Conservation (phyloP, 768 basidiomycete genomes). For the Pleurotus salmoneostramineus region DNA sequence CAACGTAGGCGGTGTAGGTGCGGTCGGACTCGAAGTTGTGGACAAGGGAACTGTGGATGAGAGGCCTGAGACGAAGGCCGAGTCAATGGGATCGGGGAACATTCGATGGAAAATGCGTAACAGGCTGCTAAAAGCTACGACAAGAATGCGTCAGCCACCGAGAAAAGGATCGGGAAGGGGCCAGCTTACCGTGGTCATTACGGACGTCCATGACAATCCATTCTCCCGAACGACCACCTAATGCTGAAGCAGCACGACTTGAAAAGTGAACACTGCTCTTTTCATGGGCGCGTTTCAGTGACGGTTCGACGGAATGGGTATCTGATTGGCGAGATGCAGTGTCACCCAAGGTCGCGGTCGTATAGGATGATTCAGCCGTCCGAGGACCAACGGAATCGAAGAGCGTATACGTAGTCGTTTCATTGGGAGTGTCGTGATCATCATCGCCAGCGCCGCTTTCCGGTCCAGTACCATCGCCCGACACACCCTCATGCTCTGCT, state of each 20-base stretch:
- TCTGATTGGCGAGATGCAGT: neutral
- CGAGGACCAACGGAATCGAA: neutral
- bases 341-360: neutral
- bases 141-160: neutral
- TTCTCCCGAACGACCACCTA: slow-evolving; percentile 13
- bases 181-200: slow-evolving; percentile 23
- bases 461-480: neutral
- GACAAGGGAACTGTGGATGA: slow-evolving; percentile 14
- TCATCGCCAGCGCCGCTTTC: neutral
- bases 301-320: neutral
- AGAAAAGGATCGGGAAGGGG: slow-evolving; percentile 10
- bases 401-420: neutral
- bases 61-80: slow-evolving; percentile 34
- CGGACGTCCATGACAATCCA: slow-evolving; percentile 35
- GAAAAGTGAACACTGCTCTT: neutral
- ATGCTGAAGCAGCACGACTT: neutral
- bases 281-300: neutral
- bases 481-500: neutral
- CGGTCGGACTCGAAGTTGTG: slow-evolving; percentile 16
- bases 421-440: neutral
- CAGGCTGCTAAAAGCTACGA: slow-evolving; percentile 29
- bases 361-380: neutral
- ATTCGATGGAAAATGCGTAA: slow-evolving; percentile 34
- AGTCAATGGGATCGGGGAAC: slow-evolving; percentile 24
- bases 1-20: slow-evolving; percentile 9